phyloP scores from a whole-genome alignment of 768 basidiomycete genomes.

The Leccinum rimulosum region DNA sequence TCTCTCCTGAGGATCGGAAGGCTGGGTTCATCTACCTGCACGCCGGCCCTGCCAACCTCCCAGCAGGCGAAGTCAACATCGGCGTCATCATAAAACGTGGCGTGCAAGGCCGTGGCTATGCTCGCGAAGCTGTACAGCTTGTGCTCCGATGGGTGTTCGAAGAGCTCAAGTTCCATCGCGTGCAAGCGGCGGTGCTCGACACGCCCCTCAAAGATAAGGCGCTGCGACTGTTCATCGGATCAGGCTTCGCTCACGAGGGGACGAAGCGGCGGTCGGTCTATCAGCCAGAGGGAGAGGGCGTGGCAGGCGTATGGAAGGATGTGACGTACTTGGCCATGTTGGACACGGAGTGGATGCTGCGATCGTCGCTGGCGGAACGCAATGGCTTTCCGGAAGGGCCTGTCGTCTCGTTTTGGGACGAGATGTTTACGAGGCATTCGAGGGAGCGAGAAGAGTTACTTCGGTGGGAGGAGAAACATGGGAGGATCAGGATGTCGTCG shows the following conservation, averaged over 20 bases:
- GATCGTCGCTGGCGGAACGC: slow-evolving; percentile 19
- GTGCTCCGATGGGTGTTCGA: slow-evolving; percentile 47
- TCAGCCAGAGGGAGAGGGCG: slow-evolving; percentile 36
- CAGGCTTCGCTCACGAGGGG: slow-evolving; percentile 63
- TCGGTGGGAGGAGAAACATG: slow-evolving; percentile 44
- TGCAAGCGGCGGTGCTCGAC: slow-evolving; percentile 44
- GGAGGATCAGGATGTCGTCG: slow-evolving; percentile 29
- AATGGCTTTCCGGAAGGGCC: slow-evolving; percentile 14
- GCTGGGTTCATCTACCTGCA: slow-evolving; percentile 31
- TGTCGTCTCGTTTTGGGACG: slow-evolving; percentile 55
- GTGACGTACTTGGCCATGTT: slow-evolving; percentile 59
- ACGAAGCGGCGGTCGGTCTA: slow-evolving; percentile 53
- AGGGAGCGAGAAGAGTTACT: slow-evolving; percentile 56
- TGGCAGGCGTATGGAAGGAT: slow-evolving; percentile 52
- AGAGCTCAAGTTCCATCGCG: slow-evolving; percentile 33
- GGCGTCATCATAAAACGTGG: slow-evolving; percentile 47
- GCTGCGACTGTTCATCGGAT: slow-evolving; percentile 45
- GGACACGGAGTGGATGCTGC: slow-evolving; percentile 58
- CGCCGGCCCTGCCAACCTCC: slow-evolving; percentile 14
- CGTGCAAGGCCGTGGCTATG: slow-evolving; percentile 43
- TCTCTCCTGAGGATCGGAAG: not conserved
- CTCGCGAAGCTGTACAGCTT: slow-evolving; percentile 43
- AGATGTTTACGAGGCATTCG: slow-evolving; percentile 55
- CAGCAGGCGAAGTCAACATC: slow-evolving; percentile 48
- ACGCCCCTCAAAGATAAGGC: slow-evolving; percentile 42